phyloP scores from a whole-genome alignment of 345 rosid genomes.

The Theobroma cacao region DNA sequence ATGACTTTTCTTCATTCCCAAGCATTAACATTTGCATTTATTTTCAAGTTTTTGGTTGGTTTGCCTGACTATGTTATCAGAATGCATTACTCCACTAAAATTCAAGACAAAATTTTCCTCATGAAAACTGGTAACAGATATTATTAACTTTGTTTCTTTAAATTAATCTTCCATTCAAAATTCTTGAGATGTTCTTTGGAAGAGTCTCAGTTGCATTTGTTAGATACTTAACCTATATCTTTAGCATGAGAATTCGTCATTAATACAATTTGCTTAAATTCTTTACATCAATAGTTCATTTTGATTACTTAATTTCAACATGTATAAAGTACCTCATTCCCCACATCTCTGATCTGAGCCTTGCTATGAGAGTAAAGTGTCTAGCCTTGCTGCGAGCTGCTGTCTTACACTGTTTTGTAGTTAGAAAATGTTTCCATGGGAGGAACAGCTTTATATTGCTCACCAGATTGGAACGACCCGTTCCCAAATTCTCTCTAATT shows the following conservation, averaged over 20 bases:
- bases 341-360: not conserved
- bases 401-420: slow-evolving; percentile 39
- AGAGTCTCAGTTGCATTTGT: not conserved
- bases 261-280: not conserved
- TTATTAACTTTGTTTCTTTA: not conserved
- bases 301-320: not conserved
- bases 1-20: not conserved
- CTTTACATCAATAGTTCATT: not conserved
- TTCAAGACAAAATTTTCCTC: not conserved
- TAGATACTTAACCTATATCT: not conserved
- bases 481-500: slow-evolving; percentile 66
- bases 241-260: not conserved
- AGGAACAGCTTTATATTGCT: slow-evolving; percentile 84
- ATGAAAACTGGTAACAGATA: too few species aligned
- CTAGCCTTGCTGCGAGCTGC: not conserved
- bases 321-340: not conserved
- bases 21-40: not conserved
- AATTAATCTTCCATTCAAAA: not conserved
- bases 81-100: not conserved
- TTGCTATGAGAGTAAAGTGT: not conserved
- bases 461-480: slow-evolving; percentile 88
- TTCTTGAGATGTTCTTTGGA: not conserved
- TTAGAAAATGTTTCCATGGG: slow-evolving; percentile 87
- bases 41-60: not conserved
- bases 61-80: not conserved